Evolutionary conservation across 352 stramenopile genomes (phyloP).

Genomic region (Phytophthora fragariae): DNA sequence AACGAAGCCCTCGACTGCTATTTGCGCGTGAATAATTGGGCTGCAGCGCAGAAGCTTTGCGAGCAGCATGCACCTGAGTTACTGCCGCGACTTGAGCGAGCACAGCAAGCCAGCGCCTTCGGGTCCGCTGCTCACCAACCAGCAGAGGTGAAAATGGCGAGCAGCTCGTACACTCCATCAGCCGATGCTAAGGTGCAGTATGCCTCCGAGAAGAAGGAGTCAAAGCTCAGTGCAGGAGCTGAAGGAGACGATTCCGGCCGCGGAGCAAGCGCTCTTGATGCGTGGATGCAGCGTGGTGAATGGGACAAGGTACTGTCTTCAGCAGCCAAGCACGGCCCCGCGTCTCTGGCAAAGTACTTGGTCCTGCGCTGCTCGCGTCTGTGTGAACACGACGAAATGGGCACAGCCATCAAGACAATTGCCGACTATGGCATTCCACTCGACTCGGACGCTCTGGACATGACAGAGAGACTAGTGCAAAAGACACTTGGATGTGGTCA

Average conservation of each 20-base stretch:
- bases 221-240: constrained; percentile 47
- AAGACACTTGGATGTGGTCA: constrained; percentile 63
- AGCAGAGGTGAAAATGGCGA: constrained; percentile 58
- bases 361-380: constrained; percentile 75
- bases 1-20: constrained; percentile 93
- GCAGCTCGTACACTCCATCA: constrained; percentile 61
- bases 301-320: constrained; percentile 94
- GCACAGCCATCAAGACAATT: constrained; percentile 82
- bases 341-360: constrained; percentile 89
- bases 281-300: constrained; percentile 93
- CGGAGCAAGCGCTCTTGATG: constrained; percentile 80
- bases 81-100: constrained; percentile 81
- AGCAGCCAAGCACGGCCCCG: constrained; percentile 76
- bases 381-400: constrained; percentile 75
- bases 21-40: constrained; percentile 81
- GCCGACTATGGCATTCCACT: constrained; percentile 83
- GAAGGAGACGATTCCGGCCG: constrained; percentile 52
- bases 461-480: constrained; percentile 60
- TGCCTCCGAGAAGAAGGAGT: constrained; percentile 58
- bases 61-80: constrained; percentile 83
- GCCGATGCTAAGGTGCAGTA: constrained; percentile 59
- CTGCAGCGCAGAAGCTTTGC: constrained; percentile 75
- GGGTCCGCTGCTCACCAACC: constrained; percentile 51
- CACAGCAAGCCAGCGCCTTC: constrained; percentile 85
- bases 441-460: constrained; percentile 59